phyloP scores from a whole-genome alignment of 169 alveolate species.

The Eimeria maxima region DNA sequence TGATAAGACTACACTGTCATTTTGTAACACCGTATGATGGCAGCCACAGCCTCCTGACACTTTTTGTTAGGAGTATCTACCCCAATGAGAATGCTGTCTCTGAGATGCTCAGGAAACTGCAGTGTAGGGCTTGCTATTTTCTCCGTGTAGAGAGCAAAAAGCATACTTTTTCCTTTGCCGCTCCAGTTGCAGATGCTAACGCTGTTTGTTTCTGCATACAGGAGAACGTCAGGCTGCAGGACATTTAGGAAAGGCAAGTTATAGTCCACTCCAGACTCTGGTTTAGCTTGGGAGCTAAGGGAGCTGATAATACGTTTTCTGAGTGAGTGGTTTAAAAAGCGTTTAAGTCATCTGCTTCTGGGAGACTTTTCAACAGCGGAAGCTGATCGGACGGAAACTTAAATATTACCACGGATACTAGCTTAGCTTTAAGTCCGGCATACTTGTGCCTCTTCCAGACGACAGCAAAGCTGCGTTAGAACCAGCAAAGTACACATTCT shows the following conservation, averaged over 20 bases:
- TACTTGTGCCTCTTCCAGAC: conserved; percentile 63
- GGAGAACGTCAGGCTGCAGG: background rate
- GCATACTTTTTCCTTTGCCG: conserved; percentile 51
- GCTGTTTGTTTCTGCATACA: conserved; percentile 61
- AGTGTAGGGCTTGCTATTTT: background rate
- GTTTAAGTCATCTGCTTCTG: background rate
- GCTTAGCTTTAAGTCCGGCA: background rate
- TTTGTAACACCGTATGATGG: background rate
- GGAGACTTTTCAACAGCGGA: background rate
- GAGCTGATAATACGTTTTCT: background rate
- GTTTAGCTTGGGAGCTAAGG: background rate
- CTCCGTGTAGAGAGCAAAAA: background rate
- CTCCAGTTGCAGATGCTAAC: conserved; percentile 18
- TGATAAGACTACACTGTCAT: too few species aligned
- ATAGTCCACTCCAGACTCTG: background rate
- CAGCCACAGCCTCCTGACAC: background rate
- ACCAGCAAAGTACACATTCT: conserved; percentile 17
- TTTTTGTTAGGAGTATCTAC: background rate
- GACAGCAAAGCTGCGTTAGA: conserved; percentile 19
- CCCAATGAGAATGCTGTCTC: background rate
- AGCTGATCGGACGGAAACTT: background rate
- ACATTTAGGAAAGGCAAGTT: background rate
- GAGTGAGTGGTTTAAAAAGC: background rate
- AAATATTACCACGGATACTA: background rate
- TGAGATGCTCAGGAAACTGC: background rate